These are phyloP conservation scores for Isatis lusitanica DNA, from an alignment of 441 rosid genomes.

Conservation along the genomic window DNA sequence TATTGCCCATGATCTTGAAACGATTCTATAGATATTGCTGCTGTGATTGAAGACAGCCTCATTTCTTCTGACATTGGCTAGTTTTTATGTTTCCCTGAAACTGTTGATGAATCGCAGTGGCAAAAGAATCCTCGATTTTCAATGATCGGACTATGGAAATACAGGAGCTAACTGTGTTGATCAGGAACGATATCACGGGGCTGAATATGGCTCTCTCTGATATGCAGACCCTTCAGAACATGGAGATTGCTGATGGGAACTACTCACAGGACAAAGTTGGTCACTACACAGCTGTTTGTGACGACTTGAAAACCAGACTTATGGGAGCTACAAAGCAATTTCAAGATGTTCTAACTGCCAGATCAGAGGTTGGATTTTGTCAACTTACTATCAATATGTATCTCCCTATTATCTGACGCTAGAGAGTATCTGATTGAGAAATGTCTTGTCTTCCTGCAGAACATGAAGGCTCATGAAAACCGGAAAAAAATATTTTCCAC, in stretches of 20 bases:
- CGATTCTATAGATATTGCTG: neutral
- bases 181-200: slow-evolving; percentile 76
- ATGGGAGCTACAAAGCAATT: slow-evolving; percentile 82
- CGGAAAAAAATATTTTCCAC: slow-evolving; percentile 77
- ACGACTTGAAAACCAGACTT: slow-evolving; percentile 80
- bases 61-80: neutral
- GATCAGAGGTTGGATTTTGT: slow-evolving; percentile 67
- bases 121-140: slow-evolving; percentile 85
- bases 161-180: slow-evolving; percentile 77
- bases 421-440: neutral
- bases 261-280: slow-evolving; percentile 73
- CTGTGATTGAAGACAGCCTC: neutral
- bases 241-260: slow-evolving; percentile 74
- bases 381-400: neutral
- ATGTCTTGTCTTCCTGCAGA: slow-evolving; percentile 42
- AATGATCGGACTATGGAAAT: slow-evolving; percentile 81
- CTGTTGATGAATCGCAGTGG: slow-evolving; percentile 53
- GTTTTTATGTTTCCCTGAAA: neutral
- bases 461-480: slow-evolving; percentile 90
- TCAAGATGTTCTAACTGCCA: slow-evolving; percentile 72
- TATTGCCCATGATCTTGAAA: neutral
- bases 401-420: neutral
- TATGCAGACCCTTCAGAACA: slow-evolving; percentile 76
- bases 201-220: slow-evolving; percentile 76
- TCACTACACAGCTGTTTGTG: slow-evolving; percentile 77